Evolutionary conservation across 352 stramenopile genomes (phyloP).

Genomic region (Globisporangium orthogonon): DNA sequence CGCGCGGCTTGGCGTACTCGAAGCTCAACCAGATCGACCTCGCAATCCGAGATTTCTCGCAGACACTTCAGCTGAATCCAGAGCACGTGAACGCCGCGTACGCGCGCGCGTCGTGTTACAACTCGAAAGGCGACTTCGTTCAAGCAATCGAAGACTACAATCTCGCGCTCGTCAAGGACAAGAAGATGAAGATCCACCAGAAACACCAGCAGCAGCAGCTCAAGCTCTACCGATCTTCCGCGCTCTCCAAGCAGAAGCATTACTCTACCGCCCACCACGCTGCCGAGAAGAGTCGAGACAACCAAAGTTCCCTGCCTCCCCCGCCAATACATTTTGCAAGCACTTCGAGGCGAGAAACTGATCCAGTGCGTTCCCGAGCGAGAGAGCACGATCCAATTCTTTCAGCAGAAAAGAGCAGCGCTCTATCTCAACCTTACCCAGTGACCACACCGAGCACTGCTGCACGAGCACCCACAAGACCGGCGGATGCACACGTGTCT

Average conservation of each 20-base stretch:
- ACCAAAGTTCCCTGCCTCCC: conserved; percentile 10
- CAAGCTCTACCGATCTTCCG: conserved; percentile 23
- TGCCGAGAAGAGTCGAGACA: conserved; percentile 18
- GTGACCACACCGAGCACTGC: background rate
- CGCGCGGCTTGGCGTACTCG: conserved; percentile 56
- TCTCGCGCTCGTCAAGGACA: conserved; percentile 79
- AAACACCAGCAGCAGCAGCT: conserved; percentile 25
- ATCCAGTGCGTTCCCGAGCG: background rate
- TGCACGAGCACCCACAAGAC: background rate
- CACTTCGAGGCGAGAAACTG: background rate
- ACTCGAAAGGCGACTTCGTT: conserved; percentile 79
- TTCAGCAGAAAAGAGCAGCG: background rate
- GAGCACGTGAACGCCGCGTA: conserved; percentile 88
- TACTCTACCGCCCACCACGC: conserved; percentile 21
- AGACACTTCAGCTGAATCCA: conserved; percentile 67
- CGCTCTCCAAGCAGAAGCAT: conserved; percentile 21
- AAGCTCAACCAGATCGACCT: conserved; percentile 66
- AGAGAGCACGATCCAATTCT: background rate
- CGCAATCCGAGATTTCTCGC: conserved; percentile 77
- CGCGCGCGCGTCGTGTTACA: conserved; percentile 80
- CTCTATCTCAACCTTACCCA: background rate
- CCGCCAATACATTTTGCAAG: background rate
- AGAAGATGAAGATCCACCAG: conserved; percentile 24
- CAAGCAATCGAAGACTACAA: conserved; percentile 89
- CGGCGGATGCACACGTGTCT: background rate